Conservation (phyloP, 129 eudicot genomes). For the Gnaphalium uliginosum region DNA sequence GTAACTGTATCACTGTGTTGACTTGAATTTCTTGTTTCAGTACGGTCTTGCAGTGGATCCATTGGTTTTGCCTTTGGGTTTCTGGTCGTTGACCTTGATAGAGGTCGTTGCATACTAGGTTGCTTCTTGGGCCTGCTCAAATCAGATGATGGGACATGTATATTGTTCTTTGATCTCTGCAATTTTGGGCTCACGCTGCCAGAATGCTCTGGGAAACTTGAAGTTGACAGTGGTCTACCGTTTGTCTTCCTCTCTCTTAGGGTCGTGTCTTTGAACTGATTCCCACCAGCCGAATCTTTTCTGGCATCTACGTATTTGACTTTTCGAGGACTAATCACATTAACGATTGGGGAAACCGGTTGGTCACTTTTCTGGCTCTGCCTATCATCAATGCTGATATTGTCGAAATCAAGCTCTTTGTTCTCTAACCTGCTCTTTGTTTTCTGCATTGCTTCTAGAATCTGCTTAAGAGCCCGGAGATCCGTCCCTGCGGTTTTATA, state of each 20-base stretch:
- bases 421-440: conserved; percentile 53
- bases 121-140: conserved; percentile 41
- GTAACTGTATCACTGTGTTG: conserved; percentile 62
- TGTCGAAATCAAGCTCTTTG: conserved; percentile 28
- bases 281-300: conserved; percentile 25
- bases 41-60: conserved; percentile 32
- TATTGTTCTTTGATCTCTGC: conserved; percentile 42
- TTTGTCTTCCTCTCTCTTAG: conserved; percentile 38
- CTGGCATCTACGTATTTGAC: background rate
- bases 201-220: conserved; percentile 39
- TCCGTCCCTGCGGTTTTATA: conserved; percentile 82
- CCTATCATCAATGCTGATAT: conserved; percentile 34
- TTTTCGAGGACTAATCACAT: conserved; percentile 39
- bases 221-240: conserved; percentile 31
- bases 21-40: conserved; percentile 43
- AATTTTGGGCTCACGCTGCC: conserved; percentile 47
- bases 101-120: conserved; percentile 28
- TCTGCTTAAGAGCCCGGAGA: conserved; percentile 95
- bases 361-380: conserved; percentile 28
- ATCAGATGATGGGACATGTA: conserved; percentile 38
- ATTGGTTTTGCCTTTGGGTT: conserved; percentile 38
- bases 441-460: conserved; percentile 90
- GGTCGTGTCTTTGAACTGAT: conserved; percentile 15
- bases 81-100: conserved; percentile 35
- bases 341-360: conserved; percentile 40